Evolutionary conservation across 768 basidiomycete genomes (phyloP).

Genomic region (Naematelia aurantialba): DNA sequence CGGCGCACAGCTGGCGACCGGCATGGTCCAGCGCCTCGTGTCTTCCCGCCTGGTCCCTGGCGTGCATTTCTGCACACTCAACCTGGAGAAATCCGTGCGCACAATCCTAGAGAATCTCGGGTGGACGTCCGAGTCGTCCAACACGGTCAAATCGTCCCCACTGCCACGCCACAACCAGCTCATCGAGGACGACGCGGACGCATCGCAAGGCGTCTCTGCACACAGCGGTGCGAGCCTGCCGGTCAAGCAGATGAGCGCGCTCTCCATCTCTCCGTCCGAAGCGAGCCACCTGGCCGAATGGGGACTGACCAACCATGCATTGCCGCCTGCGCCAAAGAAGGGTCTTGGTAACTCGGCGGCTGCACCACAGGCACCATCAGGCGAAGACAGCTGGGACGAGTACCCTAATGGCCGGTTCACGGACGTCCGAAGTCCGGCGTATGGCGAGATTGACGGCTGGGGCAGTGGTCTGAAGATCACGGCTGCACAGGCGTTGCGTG

Average conservation of each 20-base stretch:
- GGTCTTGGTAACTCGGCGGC: constrained; percentile 32
- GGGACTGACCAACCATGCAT: constrained; percentile 40
- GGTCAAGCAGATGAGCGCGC: constrained; percentile 15
- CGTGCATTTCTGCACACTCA: constrained; percentile 92
- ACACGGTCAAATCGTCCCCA: constrained; percentile 37
- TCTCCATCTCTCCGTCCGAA: constrained; percentile 55
- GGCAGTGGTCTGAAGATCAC: constrained; percentile 50
- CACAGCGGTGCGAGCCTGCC: constrained; percentile 13
- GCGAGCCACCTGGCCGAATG: constrained; percentile 44
- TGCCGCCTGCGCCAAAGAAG: constrained; percentile 37
- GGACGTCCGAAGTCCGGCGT: constrained; percentile 50
- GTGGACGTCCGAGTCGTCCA: constrained; percentile 55
- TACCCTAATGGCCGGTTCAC: constrained; percentile 52
- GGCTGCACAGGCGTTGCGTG: constrained; percentile 59
- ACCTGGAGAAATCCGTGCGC: constrained; percentile 91
- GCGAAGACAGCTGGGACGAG: constrained; percentile 51
- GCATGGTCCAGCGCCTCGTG: constrained; percentile 68
- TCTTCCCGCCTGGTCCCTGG: constrained; percentile 53
- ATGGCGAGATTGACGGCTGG: constrained; percentile 52
- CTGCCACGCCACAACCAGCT: constrained; percentile 45
- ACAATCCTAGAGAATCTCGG: constrained; percentile 73
- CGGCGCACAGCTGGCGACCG: constrained; percentile 78
- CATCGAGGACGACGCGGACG: constrained; percentile 43
- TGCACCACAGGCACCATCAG: constrained; percentile 26
- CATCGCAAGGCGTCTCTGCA: constrained; percentile 3